Evolutionary conservation across 306 rosid species (phyloP), one percentile per base, ranked within the genome.

Genomic region (Morella rubra): DNA sequence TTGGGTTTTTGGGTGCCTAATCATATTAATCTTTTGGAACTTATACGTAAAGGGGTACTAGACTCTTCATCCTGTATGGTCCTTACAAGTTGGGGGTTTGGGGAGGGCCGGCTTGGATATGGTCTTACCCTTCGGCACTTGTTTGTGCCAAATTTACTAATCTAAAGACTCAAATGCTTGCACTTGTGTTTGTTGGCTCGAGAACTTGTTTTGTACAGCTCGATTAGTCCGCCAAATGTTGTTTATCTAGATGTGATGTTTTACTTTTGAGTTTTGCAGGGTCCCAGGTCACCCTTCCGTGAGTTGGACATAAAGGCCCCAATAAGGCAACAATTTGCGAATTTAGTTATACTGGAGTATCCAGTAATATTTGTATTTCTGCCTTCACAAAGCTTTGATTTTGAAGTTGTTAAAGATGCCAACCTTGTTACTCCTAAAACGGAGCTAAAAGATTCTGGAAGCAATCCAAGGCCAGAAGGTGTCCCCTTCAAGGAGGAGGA

Each of bases 321-420:
- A 67, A 85, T 96, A 73, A 85, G 88, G 86, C 85, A 91, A 73
- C 96, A 90, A 77, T 80, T 96, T 76, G 78, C 87, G 50, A 81
- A 89, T 73, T 44, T 83, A 56, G 84, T 78, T 67, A 76, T 95
- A 69, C 79, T 95, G 90, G 98, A 92, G 86, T 92, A 89, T 85
- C 99, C 99, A 61, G 84, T 91, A 59, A 82, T 96, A 56, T 73
- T 84, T 85, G 93, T 92, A 61, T 82, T 85, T 75, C 87, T 92
- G 66, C 92, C 97, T 3, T 91, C 91, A 18, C 96, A 96, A 44
- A 60, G 40, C 64, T 76, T 83, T 62, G 76, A 85, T 86, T 90
- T 90, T 76, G 90, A 89, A 85, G 90, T 90, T 27, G 56, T 90
- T 72, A 89, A 81, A 78, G 80, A 70, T 49, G 81, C 77, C 79